Evolutionary conservation across 1,284 basidiomycete genomes (phyloP).

Genomic region (Cutaneotrichosporon daszewskae): DNA sequence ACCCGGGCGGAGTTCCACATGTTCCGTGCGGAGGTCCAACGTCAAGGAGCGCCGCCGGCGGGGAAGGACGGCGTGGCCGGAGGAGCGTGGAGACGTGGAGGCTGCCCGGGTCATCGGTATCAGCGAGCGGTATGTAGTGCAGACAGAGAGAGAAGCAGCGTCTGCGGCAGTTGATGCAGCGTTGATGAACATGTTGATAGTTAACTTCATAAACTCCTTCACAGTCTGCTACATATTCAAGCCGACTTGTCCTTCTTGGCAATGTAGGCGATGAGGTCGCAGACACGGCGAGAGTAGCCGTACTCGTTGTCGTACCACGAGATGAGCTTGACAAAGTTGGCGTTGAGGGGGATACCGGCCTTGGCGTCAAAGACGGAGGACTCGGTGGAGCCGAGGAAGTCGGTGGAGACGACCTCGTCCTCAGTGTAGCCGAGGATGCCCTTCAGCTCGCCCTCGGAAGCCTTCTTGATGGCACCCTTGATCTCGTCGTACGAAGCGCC

Average conservation of each 20-base stretch:
- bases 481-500: slow-evolving; percentile 80
- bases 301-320: slow-evolving; percentile 79
- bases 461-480: slow-evolving; percentile 80
- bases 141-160: no score
- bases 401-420: slow-evolving; percentile 88
- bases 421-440: slow-evolving; percentile 94
- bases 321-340: slow-evolving; percentile 81
- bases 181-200: no score
- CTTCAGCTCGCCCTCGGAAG: slow-evolving; percentile 64
- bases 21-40: no score
- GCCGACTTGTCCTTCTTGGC: slow-evolving; percentile 51
- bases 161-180: no score
- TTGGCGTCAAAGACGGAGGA: slow-evolving; percentile 88
- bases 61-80: no score
- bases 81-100: no score
- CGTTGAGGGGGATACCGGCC: slow-evolving; percentile 90
- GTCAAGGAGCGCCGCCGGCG: no score
- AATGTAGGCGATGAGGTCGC: slow-evolving; percentile 79
- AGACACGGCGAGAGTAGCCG: slow-evolving; percentile 87
- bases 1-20: no score
- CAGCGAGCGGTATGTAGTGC: not conserved
- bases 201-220: not conserved
- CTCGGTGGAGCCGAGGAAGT: slow-evolving; percentile 74
- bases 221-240: not conserved
- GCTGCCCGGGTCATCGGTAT: not conserved